Base-by-base conservation (phyloP, 495 filamentous ascomycete species). In the Xylaria palmicola region DNA sequence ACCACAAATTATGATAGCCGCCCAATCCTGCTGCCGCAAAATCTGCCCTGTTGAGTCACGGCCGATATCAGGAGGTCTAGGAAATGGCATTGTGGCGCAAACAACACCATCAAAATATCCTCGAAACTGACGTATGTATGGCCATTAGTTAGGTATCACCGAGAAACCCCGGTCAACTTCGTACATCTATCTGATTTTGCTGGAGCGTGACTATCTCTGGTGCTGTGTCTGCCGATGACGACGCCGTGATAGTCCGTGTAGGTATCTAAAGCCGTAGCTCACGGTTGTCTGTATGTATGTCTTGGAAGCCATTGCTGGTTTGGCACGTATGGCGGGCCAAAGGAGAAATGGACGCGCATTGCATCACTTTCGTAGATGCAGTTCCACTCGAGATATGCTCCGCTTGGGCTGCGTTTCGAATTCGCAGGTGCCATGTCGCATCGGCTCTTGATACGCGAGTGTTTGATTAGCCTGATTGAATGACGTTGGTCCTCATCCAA, bases 401-500 rank as follows among this genome's bases (percentile, higher is more conserved):
- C 41, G 52, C 39, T 50, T 45, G 9, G 12, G 54, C 36, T 43
- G 27, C 47, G 45, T 6, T 12, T 49, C 41, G 32, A 30, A 34
- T 20, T 52, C 22, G 41, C 32, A 40, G 22, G 37, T 44, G 29
- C 10, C 30, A 12, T 39, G 27, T 47, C 30, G 41, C 22, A 29
- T 59, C 29, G 19, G 37, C 55, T 51, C 43, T 44, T 54, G 32
- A 57, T 52, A 52, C 47, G 49, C 50, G 50, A 39, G 40, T 39
- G 32, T 20, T 40, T 61, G 52, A 62, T 69, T 72, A 69, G 67
- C 59, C 67, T 72, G 69, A 68, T 69, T 63, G 45, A 29, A 49
- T 29, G 54, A 41, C 52, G 22, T 59, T 52, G 62, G 60, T 59
- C 74, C 53, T 72, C 69, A 72, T 62, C 69, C 69, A 58, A 84